Base-by-base conservation (phyloP, 352 stramenopile genomes). In the Globisporangium takayamanum region DNA sequence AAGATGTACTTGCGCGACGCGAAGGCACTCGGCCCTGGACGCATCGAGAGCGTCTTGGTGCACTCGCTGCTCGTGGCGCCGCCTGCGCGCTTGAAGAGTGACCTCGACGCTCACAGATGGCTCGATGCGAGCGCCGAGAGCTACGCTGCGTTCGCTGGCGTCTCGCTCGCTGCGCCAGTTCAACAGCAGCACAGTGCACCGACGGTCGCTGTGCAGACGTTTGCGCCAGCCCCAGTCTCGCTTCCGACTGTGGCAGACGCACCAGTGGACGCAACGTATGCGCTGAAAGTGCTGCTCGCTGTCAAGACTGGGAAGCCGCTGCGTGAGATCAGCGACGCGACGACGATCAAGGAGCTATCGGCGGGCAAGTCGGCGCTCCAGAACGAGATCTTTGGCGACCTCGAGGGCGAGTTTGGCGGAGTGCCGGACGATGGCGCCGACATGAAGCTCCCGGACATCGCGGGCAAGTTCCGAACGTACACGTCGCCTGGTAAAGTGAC, bases 341-440 rank as follows among this genome's bases (percentile, higher is more conserved):
- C 70, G 18, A 91, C 75, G 10, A 88, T 96, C 61, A 92, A 95
- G 69, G 80, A 88, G 50, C 63, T 95, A 3, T 65, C 78, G 42
- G 84, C 78, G 16, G 87, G 85, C 44, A 94, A 94, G 67, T 93
- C 78, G 8, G 83, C 87, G 26, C 67, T 95, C n/a, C 85, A 95
- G 59, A 96, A 95, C 59, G 87, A 96, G 68, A 80, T 96, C 26
- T 75, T 92, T 36, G 86, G 85, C 15, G 87, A 96, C 16, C 39
- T 96, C 41, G 84, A 88, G 68, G 87, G 81, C 62, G 87, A 96
- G 68, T 95, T 96, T 33, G 85, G 84, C 28, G 84, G 74, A n/a
- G 72, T 63, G 12, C 72, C 75, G 11, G 87, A 95, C 28, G 84
- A 90, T 46, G 83, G 74, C 8, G 81, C 80, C 30, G 86, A 96